These are phyloP conservation scores for Podospora tetraspora DNA, from an alignment of 495 filamentous ascomycete species.

Conservation along the genomic window DNA sequence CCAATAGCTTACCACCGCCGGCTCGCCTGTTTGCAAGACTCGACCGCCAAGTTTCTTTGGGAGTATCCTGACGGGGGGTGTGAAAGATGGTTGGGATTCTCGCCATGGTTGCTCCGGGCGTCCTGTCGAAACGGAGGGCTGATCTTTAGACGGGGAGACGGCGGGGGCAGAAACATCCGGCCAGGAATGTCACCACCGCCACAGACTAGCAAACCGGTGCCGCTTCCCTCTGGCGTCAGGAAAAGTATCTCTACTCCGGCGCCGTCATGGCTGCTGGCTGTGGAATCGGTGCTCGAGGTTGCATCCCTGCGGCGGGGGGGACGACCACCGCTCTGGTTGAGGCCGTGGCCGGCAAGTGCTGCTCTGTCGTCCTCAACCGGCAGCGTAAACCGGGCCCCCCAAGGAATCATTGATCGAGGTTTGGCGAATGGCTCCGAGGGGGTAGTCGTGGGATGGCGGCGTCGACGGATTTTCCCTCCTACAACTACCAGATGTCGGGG, in stretches of 20 bases:
- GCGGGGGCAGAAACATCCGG: neutral
- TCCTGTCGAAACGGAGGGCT: neutral
- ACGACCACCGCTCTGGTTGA: neutral
- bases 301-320: neutral
- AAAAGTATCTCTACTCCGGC: neutral
- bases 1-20: neutral
- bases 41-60: neutral
- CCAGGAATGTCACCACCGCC: neutral
- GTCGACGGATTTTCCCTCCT: conserved; percentile 19
- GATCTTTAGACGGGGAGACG: neutral
- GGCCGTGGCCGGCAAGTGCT: neutral
- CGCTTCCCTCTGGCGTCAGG: neutral
- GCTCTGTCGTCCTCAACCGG: neutral
- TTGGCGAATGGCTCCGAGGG: conserved; percentile 3
- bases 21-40: neutral
- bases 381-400: neutral
- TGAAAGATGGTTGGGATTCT: neutral
- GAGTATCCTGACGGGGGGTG: neutral
- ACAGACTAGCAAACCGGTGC: neutral
- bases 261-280: neutral
- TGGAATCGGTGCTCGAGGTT: neutral
- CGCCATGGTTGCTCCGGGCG: neutral
- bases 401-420: neutral
- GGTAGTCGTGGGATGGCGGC: conserved; percentile 11
- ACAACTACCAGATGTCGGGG: conserved; percentile 9